Conservation (phyloP, 2,329 filamentous ascomycete species). For the Penicillium brevicompactum region DNA sequence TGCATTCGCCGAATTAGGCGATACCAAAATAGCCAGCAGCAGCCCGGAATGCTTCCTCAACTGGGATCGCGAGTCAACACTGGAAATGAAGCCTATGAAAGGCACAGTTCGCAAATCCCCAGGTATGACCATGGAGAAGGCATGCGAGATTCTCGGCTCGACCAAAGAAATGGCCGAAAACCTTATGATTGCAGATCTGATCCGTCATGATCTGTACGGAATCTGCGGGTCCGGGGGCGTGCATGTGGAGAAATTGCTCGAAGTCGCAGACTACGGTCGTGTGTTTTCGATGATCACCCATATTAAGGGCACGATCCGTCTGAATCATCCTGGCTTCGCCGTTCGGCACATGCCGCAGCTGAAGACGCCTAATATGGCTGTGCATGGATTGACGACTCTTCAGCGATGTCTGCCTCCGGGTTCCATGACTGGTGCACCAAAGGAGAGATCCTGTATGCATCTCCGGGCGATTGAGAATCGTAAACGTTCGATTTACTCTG, state of each 20-base stretch:
- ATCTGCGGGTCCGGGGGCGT: slow-evolving; percentile 77
- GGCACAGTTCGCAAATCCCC: slow-evolving; percentile 83
- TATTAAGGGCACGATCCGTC: slow-evolving; percentile 65
- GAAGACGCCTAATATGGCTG: slow-evolving; percentile 37
- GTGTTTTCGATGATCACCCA: slow-evolving; percentile 92
- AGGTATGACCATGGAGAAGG: slow-evolving; percentile 69
- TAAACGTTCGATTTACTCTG: slow-evolving; percentile 76
- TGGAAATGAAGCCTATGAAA: slow-evolving; percentile 86
- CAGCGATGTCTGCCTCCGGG: slow-evolving; percentile 80
- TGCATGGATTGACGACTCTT: slow-evolving; percentile 70
- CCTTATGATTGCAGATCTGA: slow-evolving; percentile 95
- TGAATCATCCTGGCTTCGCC: slow-evolving; percentile 30
- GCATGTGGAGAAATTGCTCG: slow-evolving; percentile 73
- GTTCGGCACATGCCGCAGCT: slow-evolving; percentile 34
- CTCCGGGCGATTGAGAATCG: slow-evolving; percentile 68
- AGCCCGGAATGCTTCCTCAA: slow-evolving; percentile 89
- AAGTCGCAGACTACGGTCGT: slow-evolving; percentile 86
- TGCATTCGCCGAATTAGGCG: slow-evolving; percentile 73
- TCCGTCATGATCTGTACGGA: slow-evolving; percentile 90
- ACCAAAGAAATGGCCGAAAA: slow-evolving; percentile 95
- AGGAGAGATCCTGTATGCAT: slow-evolving; percentile 87
- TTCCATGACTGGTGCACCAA: slow-evolving; percentile 95
- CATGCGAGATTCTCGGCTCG: slow-evolving; percentile 70
- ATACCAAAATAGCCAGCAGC: slow-evolving; percentile 73
- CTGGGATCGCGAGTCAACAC: slow-evolving; percentile 54